Percentiles rank a stretch among this genome's conserved stretches.
Conservation (phyloP, 2,329 filamentous ascomycete species). For the Talaromyces funiculosus region DNA sequence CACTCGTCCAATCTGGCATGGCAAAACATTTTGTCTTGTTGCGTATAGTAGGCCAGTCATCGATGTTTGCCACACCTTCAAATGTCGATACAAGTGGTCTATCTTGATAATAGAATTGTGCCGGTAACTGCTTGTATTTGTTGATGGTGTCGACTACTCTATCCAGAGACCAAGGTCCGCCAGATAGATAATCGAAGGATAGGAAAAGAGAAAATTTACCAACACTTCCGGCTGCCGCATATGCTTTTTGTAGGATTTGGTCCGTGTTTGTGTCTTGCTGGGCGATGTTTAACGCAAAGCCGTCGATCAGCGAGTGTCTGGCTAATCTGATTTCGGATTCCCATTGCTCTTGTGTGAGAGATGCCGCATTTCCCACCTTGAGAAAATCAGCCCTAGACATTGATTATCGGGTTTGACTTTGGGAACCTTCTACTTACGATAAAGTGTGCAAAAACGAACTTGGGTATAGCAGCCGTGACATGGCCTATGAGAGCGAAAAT, state of each 20-base stretch:
- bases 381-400: background rate
- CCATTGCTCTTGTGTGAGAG: constrained; percentile 11
- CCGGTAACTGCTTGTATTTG: constrained; percentile 20
- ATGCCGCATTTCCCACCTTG: constrained; percentile 25
- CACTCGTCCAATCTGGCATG: constrained; percentile 43
- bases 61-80: constrained; percentile 38
- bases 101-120: constrained; percentile 26
- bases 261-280: constrained; percentile 22
- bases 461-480: constrained; percentile 4
- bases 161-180: constrained; percentile 26
- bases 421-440: constrained; percentile 17
- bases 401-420: no score
- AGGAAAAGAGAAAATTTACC: constrained; percentile 32
- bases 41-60: constrained; percentile 36
- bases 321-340: constrained; percentile 31
- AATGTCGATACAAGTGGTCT: constrained; percentile 40
- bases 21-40: constrained; percentile 35
- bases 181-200: constrained; percentile 34
- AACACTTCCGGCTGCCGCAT: constrained; percentile 21
- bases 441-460: constrained; percentile 25
- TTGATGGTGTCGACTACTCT: constrained; percentile 24
- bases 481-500: constrained; percentile 6
- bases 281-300: constrained; percentile 38
- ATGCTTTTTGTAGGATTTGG: constrained; percentile 20
- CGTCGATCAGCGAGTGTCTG: constrained; percentile 35